These are phyloP conservation scores for Calonectria crousiana DNA, from an alignment of 2,329 filamentous ascomycete species.

Conservation along the genomic window DNA sequence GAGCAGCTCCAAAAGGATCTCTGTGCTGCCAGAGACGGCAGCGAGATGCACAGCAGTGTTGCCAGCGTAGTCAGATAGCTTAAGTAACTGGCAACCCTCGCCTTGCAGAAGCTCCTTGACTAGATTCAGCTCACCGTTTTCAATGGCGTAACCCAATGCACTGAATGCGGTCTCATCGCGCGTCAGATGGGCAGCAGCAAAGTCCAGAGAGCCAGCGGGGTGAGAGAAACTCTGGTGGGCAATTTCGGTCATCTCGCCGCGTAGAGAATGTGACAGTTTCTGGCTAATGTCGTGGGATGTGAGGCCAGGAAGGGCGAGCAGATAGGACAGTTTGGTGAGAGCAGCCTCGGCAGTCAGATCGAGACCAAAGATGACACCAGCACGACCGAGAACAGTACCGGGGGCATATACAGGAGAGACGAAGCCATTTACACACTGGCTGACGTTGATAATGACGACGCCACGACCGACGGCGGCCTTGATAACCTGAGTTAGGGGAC, in stretches of 20 bases:
- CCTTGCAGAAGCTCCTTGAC: constrained; percentile 76
- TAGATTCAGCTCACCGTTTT: constrained; percentile 74
- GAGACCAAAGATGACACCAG: constrained; percentile 89
- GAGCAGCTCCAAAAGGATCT: constrained; percentile 71
- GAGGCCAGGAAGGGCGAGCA: constrained; percentile 77
- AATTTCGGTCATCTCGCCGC: constrained; percentile 88
- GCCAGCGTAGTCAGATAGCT: constrained; percentile 83
- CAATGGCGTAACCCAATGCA: constrained; percentile 83
- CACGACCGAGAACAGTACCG: constrained; percentile 81
- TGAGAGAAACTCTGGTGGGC: constrained; percentile 81
- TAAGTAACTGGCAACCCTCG: constrained; percentile 75
- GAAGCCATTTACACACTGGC: constrained; percentile 85
- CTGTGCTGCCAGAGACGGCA: constrained; percentile 64
- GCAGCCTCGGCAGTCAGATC: constrained; percentile 93
- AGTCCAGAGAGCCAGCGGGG: constrained; percentile 67
- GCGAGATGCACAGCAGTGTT: constrained; percentile 77
- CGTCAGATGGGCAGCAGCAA: constrained; percentile 57
- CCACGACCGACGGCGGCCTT: constrained; percentile 82
- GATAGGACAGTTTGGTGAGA: constrained; percentile 89
- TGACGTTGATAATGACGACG: constrained; percentile 90
- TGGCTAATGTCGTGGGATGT: constrained; percentile 74
- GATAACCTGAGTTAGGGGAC: constrained; percentile 82
- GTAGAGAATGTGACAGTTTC: constrained; percentile 80
- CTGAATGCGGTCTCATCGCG: constrained; percentile 75
- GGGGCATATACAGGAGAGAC: constrained; percentile 84